phyloP scores from a whole-genome alignment of 2,329 filamentous ascomycete genomes.

The Botrytis aclada region DNA sequence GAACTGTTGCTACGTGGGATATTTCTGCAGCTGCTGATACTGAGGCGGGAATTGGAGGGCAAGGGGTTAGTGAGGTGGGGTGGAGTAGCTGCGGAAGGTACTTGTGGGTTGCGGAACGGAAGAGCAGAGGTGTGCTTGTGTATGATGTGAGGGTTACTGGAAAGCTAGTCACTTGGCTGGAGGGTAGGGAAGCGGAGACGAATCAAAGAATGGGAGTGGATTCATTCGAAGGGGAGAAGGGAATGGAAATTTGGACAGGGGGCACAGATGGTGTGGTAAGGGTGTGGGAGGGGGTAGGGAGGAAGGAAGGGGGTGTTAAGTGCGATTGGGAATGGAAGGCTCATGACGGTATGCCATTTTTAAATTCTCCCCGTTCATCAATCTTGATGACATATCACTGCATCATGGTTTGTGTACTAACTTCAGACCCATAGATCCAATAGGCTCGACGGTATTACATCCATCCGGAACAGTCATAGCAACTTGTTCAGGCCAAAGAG shows the following conservation, averaged over 20 bases:
- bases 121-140: slow-evolving; percentile 53
- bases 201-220: slow-evolving; percentile 58
- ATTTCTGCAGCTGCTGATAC: slow-evolving; percentile 55
- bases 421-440: slow-evolving; percentile 29
- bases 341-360: slow-evolving; percentile 33
- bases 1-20: slow-evolving; percentile 57
- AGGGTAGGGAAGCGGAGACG: slow-evolving; percentile 48
- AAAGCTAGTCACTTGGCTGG: slow-evolving; percentile 52
- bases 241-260: slow-evolving; percentile 63
- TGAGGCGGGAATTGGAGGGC: slow-evolving; percentile 51
- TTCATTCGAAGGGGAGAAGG: slow-evolving; percentile 48
- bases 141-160: slow-evolving; percentile 62
- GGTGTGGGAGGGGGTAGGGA: slow-evolving; percentile 58
- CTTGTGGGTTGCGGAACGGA: slow-evolving; percentile 59
- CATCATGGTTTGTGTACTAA: neutral
- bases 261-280: slow-evolving; percentile 52
- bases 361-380: neutral
- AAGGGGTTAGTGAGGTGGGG: slow-evolving; percentile 58
- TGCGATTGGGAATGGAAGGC: slow-evolving; percentile 37
- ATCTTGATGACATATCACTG: neutral
- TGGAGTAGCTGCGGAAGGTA: slow-evolving; percentile 65
- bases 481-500: slow-evolving; percentile 38
- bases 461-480: slow-evolving; percentile 37
- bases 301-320: slow-evolving; percentile 41
- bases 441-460: slow-evolving; percentile 36